A percentile compares a stretch with the other conserved stretches of the same genome.
These are phyloP conservation scores for Fusarium mangiferae DNA, from an alignment of 2,329 filamentous ascomycete species.

Conservation along the genomic window DNA sequence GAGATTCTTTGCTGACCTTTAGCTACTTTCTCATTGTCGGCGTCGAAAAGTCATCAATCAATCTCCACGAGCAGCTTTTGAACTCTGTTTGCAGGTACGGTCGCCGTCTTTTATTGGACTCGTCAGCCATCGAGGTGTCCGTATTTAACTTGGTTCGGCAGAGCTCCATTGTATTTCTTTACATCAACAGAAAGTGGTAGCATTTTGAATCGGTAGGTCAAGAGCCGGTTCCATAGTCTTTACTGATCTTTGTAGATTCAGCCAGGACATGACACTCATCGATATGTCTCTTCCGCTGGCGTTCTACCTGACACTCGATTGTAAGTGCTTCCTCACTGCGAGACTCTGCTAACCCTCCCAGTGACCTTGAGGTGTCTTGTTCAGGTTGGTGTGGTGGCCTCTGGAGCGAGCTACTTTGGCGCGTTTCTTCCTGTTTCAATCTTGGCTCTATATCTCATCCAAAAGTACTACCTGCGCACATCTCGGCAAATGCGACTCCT, in stretches of 20 bases:
- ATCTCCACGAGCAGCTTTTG: constrained; percentile 39
- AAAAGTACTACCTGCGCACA: constrained; percentile 62
- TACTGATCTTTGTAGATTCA: constrained; percentile 50
- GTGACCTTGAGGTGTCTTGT: constrained; percentile 45
- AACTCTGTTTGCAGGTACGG: constrained; percentile 22
- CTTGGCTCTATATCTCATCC: constrained; percentile 54
- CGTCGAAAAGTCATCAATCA: constrained; percentile 38
- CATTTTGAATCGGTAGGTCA: constrained; percentile 52
- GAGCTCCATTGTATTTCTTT: constrained; percentile 55
- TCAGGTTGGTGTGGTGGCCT: constrained; percentile 40
- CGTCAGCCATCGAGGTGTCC: rapidly evolving
- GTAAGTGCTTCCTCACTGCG: constrained; percentile 33
- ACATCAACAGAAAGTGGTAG: constrained; percentile 53
- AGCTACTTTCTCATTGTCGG: constrained; percentile 43
- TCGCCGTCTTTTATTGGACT: background rate
- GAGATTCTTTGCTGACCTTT: background rate
- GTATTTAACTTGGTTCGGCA: constrained; percentile 3
- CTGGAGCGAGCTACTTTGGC: constrained; percentile 45
- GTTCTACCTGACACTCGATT: constrained; percentile 43
- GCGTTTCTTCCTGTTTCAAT: constrained; percentile 56
- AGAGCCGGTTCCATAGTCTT: background rate
- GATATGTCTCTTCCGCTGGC: constrained; percentile 53
- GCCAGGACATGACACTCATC: constrained; percentile 56
- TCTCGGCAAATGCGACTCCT: constrained; percentile 62
- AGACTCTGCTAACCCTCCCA: background rate